Evolutionary conservation across 768 basidiomycete species (phyloP).

Genomic region (Leccinum subtestaceum): DNA sequence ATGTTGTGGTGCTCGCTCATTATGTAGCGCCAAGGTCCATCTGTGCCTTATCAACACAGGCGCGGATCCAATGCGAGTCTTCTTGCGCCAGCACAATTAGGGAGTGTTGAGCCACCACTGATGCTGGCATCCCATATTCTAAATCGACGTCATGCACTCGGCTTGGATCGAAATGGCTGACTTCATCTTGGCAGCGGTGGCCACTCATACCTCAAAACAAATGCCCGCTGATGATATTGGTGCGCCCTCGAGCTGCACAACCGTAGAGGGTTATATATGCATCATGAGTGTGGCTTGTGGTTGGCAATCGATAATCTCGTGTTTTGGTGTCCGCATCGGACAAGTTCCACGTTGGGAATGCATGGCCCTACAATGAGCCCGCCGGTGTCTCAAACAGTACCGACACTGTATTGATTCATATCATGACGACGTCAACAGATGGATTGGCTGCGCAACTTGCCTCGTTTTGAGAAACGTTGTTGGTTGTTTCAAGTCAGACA

Average conservation of each 20-base stretch:
- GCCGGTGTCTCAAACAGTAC: background rate
- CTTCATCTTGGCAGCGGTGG: background rate
- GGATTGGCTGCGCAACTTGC: background rate
- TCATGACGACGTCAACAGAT: background rate
- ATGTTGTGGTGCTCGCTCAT: background rate
- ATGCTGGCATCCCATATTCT: background rate
- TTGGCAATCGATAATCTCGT: background rate
- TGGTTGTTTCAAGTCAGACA: background rate
- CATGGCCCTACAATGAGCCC: background rate
- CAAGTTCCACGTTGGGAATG: background rate
- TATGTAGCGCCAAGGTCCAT: background rate
- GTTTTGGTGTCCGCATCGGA: background rate
- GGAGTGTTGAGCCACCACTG: background rate
- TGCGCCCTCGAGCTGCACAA: background rate
- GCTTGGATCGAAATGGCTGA: background rate
- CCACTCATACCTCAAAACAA: background rate
- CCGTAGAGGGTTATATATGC: background rate
- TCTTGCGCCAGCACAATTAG: background rate
- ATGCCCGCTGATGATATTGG: slow-evolving; percentile 2
- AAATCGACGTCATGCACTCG: background rate
- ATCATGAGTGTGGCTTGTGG: slow-evolving; percentile 1
- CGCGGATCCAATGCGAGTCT: background rate
- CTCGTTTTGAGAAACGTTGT: background rate
- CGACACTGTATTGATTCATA: background rate
- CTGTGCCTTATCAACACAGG: background rate